Evolutionary conservation across 441 rosid genomes (phyloP).

Genomic region (Croton setiger): DNA sequence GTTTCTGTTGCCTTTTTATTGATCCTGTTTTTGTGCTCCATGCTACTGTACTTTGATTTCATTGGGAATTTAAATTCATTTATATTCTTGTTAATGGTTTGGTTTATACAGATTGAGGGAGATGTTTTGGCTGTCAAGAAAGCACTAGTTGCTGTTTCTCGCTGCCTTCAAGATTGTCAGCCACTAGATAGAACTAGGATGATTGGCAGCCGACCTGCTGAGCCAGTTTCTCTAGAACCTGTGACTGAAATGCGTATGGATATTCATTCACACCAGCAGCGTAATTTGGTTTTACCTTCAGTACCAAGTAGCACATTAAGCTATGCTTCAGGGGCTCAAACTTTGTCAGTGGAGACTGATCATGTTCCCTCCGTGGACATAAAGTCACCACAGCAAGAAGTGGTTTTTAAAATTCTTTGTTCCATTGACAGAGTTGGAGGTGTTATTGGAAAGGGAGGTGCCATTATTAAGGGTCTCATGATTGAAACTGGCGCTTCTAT

Average conservation of each 20-base stretch:
- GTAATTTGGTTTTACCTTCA: constrained; percentile 31
- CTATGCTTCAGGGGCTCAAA: constrained; percentile 41
- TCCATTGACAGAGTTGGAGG: constrained; percentile 70
- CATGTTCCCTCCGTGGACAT: constrained; percentile 29
- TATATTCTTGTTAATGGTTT: constrained; percentile 20
- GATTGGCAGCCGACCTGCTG: constrained; percentile 38
- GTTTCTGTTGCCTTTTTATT: not conserved
- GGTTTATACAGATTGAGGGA: constrained; percentile 74
- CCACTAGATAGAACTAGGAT: constrained; percentile 48
- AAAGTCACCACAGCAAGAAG: constrained; percentile 43
- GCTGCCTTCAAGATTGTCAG: constrained; percentile 75
- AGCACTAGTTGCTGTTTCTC: constrained; percentile 73
- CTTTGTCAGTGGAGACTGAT: constrained; percentile 42
- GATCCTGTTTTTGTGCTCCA: not conserved
- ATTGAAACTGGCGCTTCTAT: constrained; percentile 81
- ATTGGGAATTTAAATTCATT: constrained; percentile 1
- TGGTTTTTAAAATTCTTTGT: constrained; percentile 73
- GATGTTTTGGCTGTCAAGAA: constrained; percentile 62
- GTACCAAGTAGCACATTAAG: constrained; percentile 36
- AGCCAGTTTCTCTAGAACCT: constrained; percentile 39
- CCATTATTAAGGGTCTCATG: constrained; percentile 61
- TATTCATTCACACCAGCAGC: constrained; percentile 43
- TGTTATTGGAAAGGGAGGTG: constrained; percentile 86
- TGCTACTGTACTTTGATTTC: not conserved
- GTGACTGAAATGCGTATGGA: constrained; percentile 37